Base-by-base conservation (phyloP, 306 rosid genomes). In the Quercus parvula region DNA sequence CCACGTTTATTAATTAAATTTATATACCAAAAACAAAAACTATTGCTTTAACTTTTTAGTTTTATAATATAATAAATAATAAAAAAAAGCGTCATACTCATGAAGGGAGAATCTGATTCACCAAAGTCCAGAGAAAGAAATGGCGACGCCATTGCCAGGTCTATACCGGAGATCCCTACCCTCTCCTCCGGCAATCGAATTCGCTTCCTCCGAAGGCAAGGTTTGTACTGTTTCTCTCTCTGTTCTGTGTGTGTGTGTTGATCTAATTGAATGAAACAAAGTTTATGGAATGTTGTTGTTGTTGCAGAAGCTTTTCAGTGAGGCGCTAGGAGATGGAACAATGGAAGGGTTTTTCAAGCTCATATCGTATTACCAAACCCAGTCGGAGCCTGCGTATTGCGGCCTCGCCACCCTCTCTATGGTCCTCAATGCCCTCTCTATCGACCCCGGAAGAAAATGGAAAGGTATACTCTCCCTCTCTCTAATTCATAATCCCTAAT, bases 361-460 rank as follows among this genome's bases (percentile, higher is more conserved):
- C 38, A 87, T 94, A 66, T 94, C 97, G 2, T 91, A 87, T 83
- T 92, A 92, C 76, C 97, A 94, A 80, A 92, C 98, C 27, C 99
- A 95, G 52, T 95, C 99, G 2, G 98, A 95, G 72, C 99, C 99
- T 63, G 98, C 98, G 1, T 95, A 84, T 51, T 92, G 98, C 59
- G 98, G 98, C 22, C 77, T 95, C 71, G 91, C 94, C 59, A 85
- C 98, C 1, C 92, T 95, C 22, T 82, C 99, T 6, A 83, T 90
- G 76, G 99, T 92, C 19, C 98, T 95, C 82, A 92, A 95, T 30
- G 97, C 99, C 6, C 99, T 95, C 30, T 82, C 97, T 13, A 92
- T 95, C 71, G 99, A 95, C 57, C 99, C 98, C n/a, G 96, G 99
- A 30, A 77, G 99, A 49, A 95, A 95, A 88, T 95, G 99, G 99